Evolutionary conservation across 225 moss, liverwort and hornwort genomes (phyloP).

Genomic region (Polytrichum commune): DNA sequence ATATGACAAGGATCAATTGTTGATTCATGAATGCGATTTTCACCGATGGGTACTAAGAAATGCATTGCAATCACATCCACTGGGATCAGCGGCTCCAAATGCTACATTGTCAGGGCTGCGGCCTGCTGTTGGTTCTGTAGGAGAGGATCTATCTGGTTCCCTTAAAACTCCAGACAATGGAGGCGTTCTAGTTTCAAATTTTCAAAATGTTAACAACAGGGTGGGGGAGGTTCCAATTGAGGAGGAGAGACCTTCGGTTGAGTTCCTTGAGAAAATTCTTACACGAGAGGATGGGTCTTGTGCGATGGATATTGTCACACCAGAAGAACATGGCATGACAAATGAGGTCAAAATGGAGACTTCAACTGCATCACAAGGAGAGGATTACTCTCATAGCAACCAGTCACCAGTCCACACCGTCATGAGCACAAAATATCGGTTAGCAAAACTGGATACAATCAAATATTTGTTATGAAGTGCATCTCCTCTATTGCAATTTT

Average conservation of each 20-base stretch:
- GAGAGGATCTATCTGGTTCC: constrained; percentile 56
- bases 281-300: constrained; percentile 40
- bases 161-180: constrained; percentile 34
- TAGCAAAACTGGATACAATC: neutral
- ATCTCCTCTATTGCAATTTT: neutral
- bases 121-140: constrained; percentile 50
- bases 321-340: constrained; percentile 8
- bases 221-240: constrained; percentile 42
- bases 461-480: too few relatives aligned
- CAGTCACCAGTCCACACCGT: constrained; percentile 19
- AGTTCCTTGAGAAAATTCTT: constrained; percentile 74
- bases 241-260: constrained; percentile 77
- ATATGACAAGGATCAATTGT: constrained; percentile 61
- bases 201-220: constrained; percentile 34
- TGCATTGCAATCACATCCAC: constrained; percentile 75
- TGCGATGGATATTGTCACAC: constrained; percentile 23
- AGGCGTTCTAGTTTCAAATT: constrained; percentile 32
- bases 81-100: constrained; percentile 88
- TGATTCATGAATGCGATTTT: constrained; percentile 85
- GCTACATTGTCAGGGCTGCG: constrained; percentile 52
- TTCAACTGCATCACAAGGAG: constrained; percentile 19
- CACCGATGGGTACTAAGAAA: constrained; percentile 91
- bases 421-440: constrained; percentile 46
- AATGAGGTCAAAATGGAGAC: neutral
- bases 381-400: constrained; percentile 16